Base-by-base conservation (phyloP, 1,139 yeast genomes). In the Pichia sp. region DNA sequence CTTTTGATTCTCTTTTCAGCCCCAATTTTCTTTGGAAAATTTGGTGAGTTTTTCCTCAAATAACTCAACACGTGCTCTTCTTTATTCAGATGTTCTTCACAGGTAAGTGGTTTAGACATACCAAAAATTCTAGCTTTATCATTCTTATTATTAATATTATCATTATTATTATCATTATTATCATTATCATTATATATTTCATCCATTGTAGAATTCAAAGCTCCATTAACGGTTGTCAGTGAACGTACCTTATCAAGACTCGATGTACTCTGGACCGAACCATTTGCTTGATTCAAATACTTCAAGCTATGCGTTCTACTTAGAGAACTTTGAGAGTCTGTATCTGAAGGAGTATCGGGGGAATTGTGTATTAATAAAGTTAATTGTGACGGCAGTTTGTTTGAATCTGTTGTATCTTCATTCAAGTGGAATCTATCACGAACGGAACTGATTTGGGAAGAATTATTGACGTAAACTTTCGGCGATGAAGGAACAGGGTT, bases 1-100 rank as follows among this genome's bases (percentile, higher is more conserved):
- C 79, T 79, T 63, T 87, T 87, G 30, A 77, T 77, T 53, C 89
- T 70, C 61, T 86, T 72, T 48, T 70, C 69, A 12, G 68, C 66
- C 1, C 94, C 94, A 50, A 84, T 79, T 30, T 65, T 68, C 22
- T 65, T 61, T 0, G 87, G 87, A 76, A 83, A 81, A 46, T 68
- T 63, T 1, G 46, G 39, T 12, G 54, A 54, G 25, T 45, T 42
- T n/a, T 39, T 24, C 29, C 46, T 48, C 18, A 54, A 39, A 20
- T 44, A 47, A 59, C 56, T 2, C 78, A 79, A 6, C 56, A 58
- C 8, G 55, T 53, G 44, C 63, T 67, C 44, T 68, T 70, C 42
- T 62, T 64, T 16, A 60, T 67, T 12, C 20, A 54, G 44, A 35
- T 44, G 50, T 34, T 52, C 48, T 22, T 43, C 45, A 42, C 50